These are phyloP conservation scores for Tuber borchii DNA, from an alignment of 495 filamentous ascomycete species.

Conservation along the genomic window DNA sequence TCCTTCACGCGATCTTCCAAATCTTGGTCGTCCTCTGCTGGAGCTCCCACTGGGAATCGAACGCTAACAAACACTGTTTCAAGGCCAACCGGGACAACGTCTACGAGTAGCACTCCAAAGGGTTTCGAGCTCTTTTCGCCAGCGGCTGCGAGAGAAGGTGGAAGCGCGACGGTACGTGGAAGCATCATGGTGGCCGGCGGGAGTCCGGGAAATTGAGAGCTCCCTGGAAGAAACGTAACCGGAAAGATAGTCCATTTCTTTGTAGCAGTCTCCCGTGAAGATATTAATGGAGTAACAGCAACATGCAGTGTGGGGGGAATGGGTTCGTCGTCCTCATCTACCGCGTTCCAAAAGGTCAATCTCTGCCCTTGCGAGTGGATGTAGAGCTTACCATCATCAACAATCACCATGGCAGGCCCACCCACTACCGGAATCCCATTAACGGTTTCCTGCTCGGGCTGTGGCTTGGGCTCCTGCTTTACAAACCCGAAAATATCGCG, in stretches of 20 bases:
- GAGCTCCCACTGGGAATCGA: slow-evolving; percentile 39
- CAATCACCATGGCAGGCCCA: background rate
- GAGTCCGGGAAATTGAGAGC: slow-evolving; percentile 50
- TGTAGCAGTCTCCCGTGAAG: slow-evolving; percentile 55
- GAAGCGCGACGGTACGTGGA: slow-evolving; percentile 71
- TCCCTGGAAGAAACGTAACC: slow-evolving; percentile 49
- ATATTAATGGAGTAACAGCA: slow-evolving; percentile 67
- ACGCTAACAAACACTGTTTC: slow-evolving; percentile 72
- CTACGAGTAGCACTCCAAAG: slow-evolving; percentile 76
- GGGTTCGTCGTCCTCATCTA: slow-evolving; percentile 39
- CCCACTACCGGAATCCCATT: slow-evolving; percentile 22
- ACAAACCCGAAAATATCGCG: slow-evolving; percentile 67
- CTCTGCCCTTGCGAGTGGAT: slow-evolving; percentile 8
- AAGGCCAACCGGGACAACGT: slow-evolving; percentile 70
- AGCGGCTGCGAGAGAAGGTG: slow-evolving; percentile 55
- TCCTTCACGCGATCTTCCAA: slow-evolving; percentile 63
- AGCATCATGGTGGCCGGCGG: slow-evolving; percentile 72
- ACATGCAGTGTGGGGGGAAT: slow-evolving; percentile 45
- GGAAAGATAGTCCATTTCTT: slow-evolving; percentile 75
- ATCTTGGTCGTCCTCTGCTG: slow-evolving; percentile 62
- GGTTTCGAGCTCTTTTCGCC: slow-evolving; percentile 50
- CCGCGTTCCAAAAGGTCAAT: slow-evolving; percentile 9
- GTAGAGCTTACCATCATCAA: slow-evolving; percentile 33
- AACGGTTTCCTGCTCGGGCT: slow-evolving; percentile 42
- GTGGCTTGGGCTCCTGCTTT: slow-evolving; percentile 41